Percentiles rank a stretch among this genome's conserved stretches.
Conservation (phyloP, 2,329 filamentous ascomycete species). For the Aspergillus pseudoterreus region DNA sequence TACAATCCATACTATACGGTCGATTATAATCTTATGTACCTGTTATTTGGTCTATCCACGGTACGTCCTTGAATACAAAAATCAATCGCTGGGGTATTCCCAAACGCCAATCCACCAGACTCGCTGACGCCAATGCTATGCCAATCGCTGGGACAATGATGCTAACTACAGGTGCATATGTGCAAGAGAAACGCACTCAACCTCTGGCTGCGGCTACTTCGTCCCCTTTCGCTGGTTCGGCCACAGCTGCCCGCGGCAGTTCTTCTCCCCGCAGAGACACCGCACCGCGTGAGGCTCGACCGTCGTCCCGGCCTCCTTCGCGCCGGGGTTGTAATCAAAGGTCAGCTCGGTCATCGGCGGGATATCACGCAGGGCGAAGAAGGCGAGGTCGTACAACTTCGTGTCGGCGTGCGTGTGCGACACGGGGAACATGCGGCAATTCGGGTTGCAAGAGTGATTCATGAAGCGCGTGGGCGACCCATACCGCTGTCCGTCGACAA, state of each 20-base stretch:
- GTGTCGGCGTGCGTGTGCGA: slow-evolving; percentile 39
- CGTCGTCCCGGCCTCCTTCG: slow-evolving; percentile 16
- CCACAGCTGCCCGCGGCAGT: slow-evolving; percentile 45
- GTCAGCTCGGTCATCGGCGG: slow-evolving; percentile 41
- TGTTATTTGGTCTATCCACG: too few relatives aligned
- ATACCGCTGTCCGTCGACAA: slow-evolving; percentile 43
- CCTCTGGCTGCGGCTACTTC: slow-evolving; percentile 5
- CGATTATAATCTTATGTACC: too few relatives aligned
- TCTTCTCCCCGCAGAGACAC: slow-evolving; percentile 43
- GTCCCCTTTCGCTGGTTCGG: slow-evolving; percentile 34
- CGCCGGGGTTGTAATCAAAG: slow-evolving; percentile 45
- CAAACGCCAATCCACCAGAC: too few relatives aligned
- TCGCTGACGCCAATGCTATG: not conserved
- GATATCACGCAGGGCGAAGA: slow-evolving; percentile 45
- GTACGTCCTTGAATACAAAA: too few relatives aligned
- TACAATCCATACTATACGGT: too few relatives aligned
- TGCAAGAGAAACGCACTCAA: too few relatives aligned
- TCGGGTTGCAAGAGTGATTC: slow-evolving; percentile 48
- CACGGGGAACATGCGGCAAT: slow-evolving; percentile 43
- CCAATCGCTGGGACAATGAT: not conserved
- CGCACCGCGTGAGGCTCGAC: slow-evolving; percentile 36
- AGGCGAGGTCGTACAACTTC: slow-evolving; percentile 44
- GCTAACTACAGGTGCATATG: not conserved
- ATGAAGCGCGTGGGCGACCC: slow-evolving; percentile 45
- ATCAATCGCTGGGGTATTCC: too few relatives aligned